Percentiles rank a stretch among this genome's conserved stretches.
Conservation (phyloP, 345 rosid genomes). For the Gynandropsis gynandra region DNA sequence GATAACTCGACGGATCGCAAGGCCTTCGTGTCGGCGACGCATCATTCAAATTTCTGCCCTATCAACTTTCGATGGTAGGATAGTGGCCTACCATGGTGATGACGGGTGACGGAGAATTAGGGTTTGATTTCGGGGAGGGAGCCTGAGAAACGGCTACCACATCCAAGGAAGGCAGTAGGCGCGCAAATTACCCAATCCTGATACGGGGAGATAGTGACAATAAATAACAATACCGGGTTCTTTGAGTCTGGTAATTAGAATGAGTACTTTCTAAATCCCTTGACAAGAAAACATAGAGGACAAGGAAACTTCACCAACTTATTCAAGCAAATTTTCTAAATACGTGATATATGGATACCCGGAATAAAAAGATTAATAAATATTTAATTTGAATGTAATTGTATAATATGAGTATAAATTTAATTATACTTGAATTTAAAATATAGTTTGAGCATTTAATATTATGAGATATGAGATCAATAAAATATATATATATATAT, state of each 20-base stretch:
- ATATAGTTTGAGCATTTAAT: no score
- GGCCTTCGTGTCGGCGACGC: constrained; percentile 5
- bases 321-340: no score
- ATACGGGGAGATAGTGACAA: constrained; percentile 21
- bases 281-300: no score
- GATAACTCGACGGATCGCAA: neutral
- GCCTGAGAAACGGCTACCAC: constrained; percentile 2
- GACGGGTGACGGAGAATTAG: constrained; percentile 15
- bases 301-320: no score
- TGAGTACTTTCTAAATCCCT: constrained; percentile 22
- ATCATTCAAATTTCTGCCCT: constrained; percentile 11
- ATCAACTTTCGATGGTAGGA: constrained; percentile 19
- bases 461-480: no score
- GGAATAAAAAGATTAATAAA: no score
- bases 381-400: no score
- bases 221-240: constrained; percentile 23
- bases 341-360: no score
- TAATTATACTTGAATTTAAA: no score
- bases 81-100: constrained; percentile 20
- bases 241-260: constrained; percentile 22
- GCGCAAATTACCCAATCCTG: constrained; percentile 20
- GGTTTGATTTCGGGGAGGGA: neutral
- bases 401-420: no score
- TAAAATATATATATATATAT: no score
- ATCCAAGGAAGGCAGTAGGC: constrained; percentile 16